Conservation (phyloP, 2,329 filamentous ascomycete genomes). For the Ophiostoma fasciatum region DNA sequence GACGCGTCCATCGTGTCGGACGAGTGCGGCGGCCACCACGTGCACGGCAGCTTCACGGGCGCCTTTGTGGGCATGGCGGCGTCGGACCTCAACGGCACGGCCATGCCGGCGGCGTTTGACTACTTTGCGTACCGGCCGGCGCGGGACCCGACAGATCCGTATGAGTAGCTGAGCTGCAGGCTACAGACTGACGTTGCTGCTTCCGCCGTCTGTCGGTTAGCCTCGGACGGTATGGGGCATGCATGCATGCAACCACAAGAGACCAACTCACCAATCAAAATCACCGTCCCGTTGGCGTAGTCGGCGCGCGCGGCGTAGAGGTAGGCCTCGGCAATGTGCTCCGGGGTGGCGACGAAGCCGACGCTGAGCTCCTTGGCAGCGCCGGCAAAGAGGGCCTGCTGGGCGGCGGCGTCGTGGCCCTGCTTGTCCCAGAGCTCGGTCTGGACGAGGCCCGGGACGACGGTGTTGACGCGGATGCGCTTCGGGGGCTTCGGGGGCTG, state of each 20-base stretch:
- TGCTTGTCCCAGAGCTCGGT: conserved; percentile 20
- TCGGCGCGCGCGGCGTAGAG: conserved; percentile 16
- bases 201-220: conserved; percentile 3
- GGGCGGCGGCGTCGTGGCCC: conserved; percentile 15
- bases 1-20: conserved; percentile 46
- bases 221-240: too few species aligned
- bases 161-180: conserved; percentile 23
- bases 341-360: conserved; percentile 16
- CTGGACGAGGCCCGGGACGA: conserved; percentile 18
- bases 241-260: too few species aligned
- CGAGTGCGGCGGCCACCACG: conserved; percentile 47
- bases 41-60: conserved; percentile 48
- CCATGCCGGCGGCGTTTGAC: conserved; percentile 31
- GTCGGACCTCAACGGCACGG: conserved; percentile 39
- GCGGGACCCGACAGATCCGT: conserved; percentile 31
- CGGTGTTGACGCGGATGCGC: conserved; percentile 18
- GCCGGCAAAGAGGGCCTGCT: conserved; percentile 14
- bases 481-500: too few species aligned
- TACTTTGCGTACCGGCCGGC: conserved; percentile 36
- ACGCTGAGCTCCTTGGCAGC: conserved; percentile 13
- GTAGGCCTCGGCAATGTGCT: conserved; percentile 18
- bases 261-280: conserved; percentile 14
- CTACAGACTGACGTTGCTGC: too few species aligned
- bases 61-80: conserved; percentile 43
- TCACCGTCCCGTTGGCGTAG: conserved; percentile 16